Percentiles rank a stretch among this genome's conserved stretches.
Evolutionary conservation across 2,329 filamentous ascomycete genomes (phyloP).

Genomic region (Colletotrichum echinochloae): DNA sequence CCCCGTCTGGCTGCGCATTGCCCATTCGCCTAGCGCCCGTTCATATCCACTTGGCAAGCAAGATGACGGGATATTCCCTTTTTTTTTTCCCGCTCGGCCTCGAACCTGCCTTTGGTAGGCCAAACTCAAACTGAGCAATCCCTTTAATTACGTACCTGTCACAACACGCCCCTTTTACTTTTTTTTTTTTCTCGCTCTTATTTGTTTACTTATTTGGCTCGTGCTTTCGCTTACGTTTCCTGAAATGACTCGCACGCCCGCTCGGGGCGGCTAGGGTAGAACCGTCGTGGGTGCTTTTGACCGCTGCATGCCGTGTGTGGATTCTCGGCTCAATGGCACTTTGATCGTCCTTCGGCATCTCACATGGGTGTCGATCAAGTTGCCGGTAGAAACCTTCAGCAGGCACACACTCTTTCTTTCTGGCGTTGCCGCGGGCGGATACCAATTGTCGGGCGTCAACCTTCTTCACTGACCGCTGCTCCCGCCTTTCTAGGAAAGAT

Average conservation of each 20-base stretch:
- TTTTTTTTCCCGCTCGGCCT: not conserved
- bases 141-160: not conserved
- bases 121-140: constrained; percentile 19
- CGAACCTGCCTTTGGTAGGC: not conserved
- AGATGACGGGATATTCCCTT: constrained; percentile 18
- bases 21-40: constrained; percentile 5
- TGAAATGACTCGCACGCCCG: constrained; percentile 35
- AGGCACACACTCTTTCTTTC: not conserved
- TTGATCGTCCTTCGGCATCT: constrained; percentile 31
- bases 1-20: not conserved
- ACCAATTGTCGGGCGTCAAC: constrained; percentile 7
- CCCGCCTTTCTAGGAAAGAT: not conserved
- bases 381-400: constrained; percentile 7
- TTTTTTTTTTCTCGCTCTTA: not conserved
- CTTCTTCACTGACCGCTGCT: constrained; percentile 16
- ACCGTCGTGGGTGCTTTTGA: constrained; percentile 13
- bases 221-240: constrained; percentile 1
- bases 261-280: not conserved
- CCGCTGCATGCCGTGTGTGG: not conserved
- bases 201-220: too few relatives aligned
- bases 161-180: too few relatives aligned
- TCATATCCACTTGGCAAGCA: constrained; percentile 21
- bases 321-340: not conserved
- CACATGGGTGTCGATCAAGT: constrained; percentile 33
- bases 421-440: constrained; percentile 7